Conservation (phyloP, 768 basidiomycete genomes). For the Naganishia antarctica region DNA sequence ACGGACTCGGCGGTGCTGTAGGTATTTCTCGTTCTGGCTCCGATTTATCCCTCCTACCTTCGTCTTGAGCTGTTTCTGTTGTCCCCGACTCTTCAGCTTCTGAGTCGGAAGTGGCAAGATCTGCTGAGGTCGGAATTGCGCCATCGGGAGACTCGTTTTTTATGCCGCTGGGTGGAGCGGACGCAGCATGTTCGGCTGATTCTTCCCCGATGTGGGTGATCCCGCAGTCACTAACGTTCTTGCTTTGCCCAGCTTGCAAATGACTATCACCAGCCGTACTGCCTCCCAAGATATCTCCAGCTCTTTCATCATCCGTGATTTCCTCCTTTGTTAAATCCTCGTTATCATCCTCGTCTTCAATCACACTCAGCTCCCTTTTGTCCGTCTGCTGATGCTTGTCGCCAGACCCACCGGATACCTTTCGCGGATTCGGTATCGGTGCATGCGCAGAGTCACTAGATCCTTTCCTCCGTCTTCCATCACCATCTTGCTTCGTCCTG, state of each 20-base stretch:
- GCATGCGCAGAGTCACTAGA: constrained; percentile 30
- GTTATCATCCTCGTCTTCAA: constrained; percentile 36
- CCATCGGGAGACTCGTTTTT: too few relatives aligned
- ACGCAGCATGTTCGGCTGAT: too few relatives aligned
- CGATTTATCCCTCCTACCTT: neutral
- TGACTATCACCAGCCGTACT: too few relatives aligned
- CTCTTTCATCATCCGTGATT: neutral
- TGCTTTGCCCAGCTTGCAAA: too few relatives aligned
- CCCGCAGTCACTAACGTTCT: too few relatives aligned
- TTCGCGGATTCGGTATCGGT: constrained; percentile 34
- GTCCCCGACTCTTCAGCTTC: neutral
- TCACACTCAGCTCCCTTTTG: constrained; percentile 46
- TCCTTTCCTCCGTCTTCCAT: neutral
- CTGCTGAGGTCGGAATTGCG: neutral
- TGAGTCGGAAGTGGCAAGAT: too few relatives aligned
- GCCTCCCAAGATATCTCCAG: too few relatives aligned
- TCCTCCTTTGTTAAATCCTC: neutral
- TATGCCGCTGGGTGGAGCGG: too few relatives aligned
- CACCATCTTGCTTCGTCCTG: neutral
- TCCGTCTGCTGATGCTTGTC: constrained; percentile 31
- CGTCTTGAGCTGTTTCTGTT: neutral
- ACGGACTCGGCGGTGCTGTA: neutral
- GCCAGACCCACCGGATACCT: constrained; percentile 16
- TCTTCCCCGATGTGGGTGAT: too few relatives aligned
- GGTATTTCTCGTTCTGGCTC: neutral